Percentiles rank a stretch among this genome's conserved stretches.
Conservation (phyloP, 192 early-diverging fungal genomes). For the Endogone sp. region DNA sequence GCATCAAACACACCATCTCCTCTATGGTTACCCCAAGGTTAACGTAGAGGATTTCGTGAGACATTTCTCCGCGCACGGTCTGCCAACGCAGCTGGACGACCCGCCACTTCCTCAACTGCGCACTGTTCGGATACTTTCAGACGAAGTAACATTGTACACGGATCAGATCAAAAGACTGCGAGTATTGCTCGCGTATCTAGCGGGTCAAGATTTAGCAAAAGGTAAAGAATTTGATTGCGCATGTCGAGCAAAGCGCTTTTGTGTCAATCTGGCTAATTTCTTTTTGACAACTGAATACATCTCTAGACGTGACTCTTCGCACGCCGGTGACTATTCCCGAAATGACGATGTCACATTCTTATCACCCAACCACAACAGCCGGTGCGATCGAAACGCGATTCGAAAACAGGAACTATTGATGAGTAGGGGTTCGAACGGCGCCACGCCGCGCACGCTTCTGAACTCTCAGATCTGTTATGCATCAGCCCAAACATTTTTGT, state of each 20-base stretch:
- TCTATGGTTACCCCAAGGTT: neutral
- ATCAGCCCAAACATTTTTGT: too few species aligned
- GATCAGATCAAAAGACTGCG: neutral
- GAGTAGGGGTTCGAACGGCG: too few species aligned
- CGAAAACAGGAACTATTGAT: too few species aligned
- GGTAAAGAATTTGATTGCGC: neutral
- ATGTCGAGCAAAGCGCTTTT: neutral
- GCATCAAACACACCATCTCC: neutral
- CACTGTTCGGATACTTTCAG: neutral
- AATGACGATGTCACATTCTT: neutral
- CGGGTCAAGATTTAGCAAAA: neutral
- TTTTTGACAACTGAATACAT: neutral
- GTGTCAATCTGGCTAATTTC: neutral
- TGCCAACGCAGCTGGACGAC: neutral
- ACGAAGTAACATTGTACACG: neutral
- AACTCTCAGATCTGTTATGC: too few species aligned
- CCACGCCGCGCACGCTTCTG: too few species aligned
- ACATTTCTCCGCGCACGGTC: neutral
- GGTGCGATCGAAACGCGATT: neutral
- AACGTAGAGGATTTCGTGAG: neutral
- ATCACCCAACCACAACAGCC: neutral
- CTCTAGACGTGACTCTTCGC: neutral
- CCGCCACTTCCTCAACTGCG: neutral
- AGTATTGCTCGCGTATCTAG: neutral
- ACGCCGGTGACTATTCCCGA: neutral